Evolutionary conservation across 768 basidiomycete genomes (phyloP).

Genomic region (Mycena rosella): DNA sequence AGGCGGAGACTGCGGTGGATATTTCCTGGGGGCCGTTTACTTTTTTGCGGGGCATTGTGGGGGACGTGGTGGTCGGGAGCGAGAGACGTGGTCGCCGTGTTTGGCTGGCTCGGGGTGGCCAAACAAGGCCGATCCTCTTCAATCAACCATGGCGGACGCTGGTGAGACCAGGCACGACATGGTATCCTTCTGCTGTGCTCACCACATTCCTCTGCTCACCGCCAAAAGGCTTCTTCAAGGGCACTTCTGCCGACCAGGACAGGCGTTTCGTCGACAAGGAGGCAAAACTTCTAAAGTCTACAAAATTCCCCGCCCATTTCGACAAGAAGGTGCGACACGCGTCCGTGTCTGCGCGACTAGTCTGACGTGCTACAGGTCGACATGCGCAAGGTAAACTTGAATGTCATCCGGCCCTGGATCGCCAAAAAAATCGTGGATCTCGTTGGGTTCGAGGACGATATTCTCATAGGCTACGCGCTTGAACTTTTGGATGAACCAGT

Average conservation of each 20-base stretch:
- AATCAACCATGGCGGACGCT: constrained; percentile 67
- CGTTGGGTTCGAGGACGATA: constrained; percentile 95
- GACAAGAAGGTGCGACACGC: constrained; percentile 77
- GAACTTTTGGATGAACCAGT: constrained; percentile 96
- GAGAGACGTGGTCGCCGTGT: constrained; percentile 14
- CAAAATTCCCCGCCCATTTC: constrained; percentile 93
- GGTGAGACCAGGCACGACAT: constrained; percentile 52
- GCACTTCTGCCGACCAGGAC: constrained; percentile 92
- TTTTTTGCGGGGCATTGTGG: constrained; percentile 31
- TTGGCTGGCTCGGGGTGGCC: neutral
- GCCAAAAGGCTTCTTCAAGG: constrained; percentile 84
- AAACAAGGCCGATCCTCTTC: constrained; percentile 3
- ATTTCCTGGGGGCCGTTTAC: constrained; percentile 30
- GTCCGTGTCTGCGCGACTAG: neutral
- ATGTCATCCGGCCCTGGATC: constrained; percentile 95
- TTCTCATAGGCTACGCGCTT: constrained; percentile 97
- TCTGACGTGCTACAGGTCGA: constrained; percentile 71
- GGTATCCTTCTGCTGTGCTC: constrained; percentile 42
- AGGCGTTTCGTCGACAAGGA: constrained; percentile 97
- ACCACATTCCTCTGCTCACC: constrained; percentile 41
- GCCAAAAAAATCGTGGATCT: constrained; percentile 92
- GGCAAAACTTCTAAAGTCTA: constrained; percentile 84
- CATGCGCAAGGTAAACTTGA: constrained; percentile 94
- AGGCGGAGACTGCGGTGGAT: constrained; percentile 11
- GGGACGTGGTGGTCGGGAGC: neutral